A percentile compares a stretch with the other conserved stretches of the same genome.
Evolutionary conservation across 2,329 filamentous ascomycete genomes (phyloP).

Genomic region (Huntiella abstrusa): DNA sequence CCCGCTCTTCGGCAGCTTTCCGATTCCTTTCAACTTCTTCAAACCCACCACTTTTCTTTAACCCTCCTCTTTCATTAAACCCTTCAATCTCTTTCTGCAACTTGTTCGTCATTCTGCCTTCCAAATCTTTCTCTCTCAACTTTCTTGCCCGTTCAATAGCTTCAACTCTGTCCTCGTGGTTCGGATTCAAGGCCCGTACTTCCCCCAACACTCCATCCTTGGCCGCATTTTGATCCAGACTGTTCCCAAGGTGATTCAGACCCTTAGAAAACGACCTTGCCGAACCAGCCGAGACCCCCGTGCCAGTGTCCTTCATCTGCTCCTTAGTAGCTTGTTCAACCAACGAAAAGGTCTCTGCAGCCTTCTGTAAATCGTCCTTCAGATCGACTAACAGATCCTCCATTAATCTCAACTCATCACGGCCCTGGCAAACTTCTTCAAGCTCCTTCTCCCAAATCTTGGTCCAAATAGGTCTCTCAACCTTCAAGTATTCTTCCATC

Average conservation of each 20-base stretch:
- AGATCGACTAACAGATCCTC: constrained; percentile 87
- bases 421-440: constrained; percentile 86
- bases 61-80: constrained; percentile 76
- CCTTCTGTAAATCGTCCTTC: constrained; percentile 88
- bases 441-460: constrained; percentile 99
- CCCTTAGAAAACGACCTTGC: constrained; percentile 38
- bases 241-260: constrained; percentile 32
- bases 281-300: constrained; percentile 28
- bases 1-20: constrained; percentile 69
- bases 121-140: constrained; percentile 71
- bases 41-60: constrained; percentile 91
- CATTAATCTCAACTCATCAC: constrained; percentile 86
- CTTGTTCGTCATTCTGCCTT: constrained; percentile 51
- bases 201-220: constrained; percentile 87
- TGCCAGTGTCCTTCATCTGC: constrained; percentile 61
- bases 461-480: constrained; percentile 91
- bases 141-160: constrained; percentile 96
- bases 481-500: constrained; percentile 78
- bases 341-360: constrained; percentile 76
- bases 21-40: constrained; percentile 82
- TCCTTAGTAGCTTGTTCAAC: constrained; percentile 98
- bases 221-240: constrained; percentile 53
- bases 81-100: constrained; percentile 69
- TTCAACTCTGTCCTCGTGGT: constrained; percentile 82
- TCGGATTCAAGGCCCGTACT: constrained; percentile 80